Evolutionary conservation across 2,329 filamentous ascomycete genomes (phyloP), one percentile per base, ranked within the genome.

Genomic region (Ploettnerulaceae sp.): DNA sequence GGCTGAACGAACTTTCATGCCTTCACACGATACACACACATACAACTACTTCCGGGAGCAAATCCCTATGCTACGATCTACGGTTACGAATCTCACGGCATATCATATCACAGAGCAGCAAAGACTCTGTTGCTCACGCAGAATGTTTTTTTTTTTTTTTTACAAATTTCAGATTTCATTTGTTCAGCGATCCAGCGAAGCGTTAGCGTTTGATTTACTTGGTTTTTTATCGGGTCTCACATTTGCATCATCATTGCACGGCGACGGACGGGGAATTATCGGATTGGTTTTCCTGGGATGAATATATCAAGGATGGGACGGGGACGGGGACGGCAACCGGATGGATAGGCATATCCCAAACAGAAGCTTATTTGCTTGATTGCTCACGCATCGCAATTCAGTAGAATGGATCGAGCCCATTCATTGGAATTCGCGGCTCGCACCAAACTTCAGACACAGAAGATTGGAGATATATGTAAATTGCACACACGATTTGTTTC

Each of bases 91-190:
- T 39, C 14, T 55, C 45, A 58, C 52, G 55, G 50, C 49, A 49
- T 48, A 53, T 45, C 59, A 49, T 45, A 24, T 28, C 31, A 33
- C 28, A 17, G 33, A 45, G 61, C 61, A 65, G 48, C 53, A 61
- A 64, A 71, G 67, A 70, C 57, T 64, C 51, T 66, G 67, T 69
- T 71, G 71, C 71, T 73, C 71, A 73, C 71, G 71, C 71, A 72
- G 29, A 63, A 64, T n/a, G n/a, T n/a, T n/a, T n/a, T n/a, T n/a
- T n/a, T n/a, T 57, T 63, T 65, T 62, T 59, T 55, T 63, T 57
- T 61, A 55, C 61, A 24, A 18, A 62, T 62, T 60, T 58, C 59
- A 57, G 57, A 45, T 53, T 47, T 54, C 48, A 52, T 54, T 53
- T 54, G 34, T 43, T 18, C 15, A 48, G 46, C 34, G 48, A 45